These are phyloP conservation scores for Talaromyces sp. DNA, from an alignment of 2,329 filamentous ascomycete species.

Conservation along the genomic window DNA sequence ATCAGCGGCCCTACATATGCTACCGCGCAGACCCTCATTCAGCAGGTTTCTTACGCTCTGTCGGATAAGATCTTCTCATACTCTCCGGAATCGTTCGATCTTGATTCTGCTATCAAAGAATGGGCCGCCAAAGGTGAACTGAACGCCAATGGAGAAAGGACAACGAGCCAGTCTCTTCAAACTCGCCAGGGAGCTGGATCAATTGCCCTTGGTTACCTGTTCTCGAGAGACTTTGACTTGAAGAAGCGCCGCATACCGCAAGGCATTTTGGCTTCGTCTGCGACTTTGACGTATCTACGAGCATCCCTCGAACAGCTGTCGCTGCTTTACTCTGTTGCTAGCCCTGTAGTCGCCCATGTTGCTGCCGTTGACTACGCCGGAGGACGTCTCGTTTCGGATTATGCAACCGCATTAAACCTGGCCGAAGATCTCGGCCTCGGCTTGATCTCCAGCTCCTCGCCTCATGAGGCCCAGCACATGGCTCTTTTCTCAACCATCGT, in stretches of 20 bases:
- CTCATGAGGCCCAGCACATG: constrained; percentile 94
- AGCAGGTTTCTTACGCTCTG: constrained; percentile 90
- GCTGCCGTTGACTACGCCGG: constrained; percentile 81
- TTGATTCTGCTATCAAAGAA: constrained; percentile 73
- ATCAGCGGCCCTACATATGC: constrained; percentile 87
- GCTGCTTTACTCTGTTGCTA: constrained; percentile 83
- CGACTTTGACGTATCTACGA: constrained; percentile 73
- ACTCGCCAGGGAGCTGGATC: constrained; percentile 83
- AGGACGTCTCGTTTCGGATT: constrained; percentile 77
- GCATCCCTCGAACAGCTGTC: constrained; percentile 86
- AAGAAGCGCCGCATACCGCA: constrained; percentile 88
- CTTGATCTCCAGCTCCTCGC: constrained; percentile 76
- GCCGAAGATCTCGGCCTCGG: constrained; percentile 88
- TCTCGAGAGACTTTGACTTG: constrained; percentile 93
- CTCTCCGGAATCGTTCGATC: constrained; percentile 86
- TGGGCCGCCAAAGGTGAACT: constrained; percentile 67
- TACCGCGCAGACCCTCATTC: constrained; percentile 86
- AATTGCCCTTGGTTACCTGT: constrained; percentile 92
- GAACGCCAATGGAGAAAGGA: constrained; percentile 78
- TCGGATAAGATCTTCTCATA: constrained; percentile 98
- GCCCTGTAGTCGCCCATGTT: constrained; percentile 87
- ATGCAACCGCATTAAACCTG: constrained; percentile 70
- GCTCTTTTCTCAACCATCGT: constrained; percentile 79
- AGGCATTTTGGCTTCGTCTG: constrained; percentile 79
- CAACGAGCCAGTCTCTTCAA: constrained; percentile 73